phyloP scores from a whole-genome alignment of 306 rosid species.

The Cucumis cinereus region DNA sequence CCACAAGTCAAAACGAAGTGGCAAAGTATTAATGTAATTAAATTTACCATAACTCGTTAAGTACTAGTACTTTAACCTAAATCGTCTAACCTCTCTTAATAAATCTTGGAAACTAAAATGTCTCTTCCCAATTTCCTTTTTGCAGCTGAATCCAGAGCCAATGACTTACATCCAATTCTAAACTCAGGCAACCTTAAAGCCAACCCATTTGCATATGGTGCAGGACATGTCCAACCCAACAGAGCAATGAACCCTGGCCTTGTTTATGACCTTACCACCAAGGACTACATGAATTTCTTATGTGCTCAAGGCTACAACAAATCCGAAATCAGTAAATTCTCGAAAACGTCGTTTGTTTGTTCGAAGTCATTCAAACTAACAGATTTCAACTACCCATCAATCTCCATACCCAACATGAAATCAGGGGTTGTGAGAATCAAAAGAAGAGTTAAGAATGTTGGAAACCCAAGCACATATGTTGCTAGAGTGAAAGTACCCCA shows the following conservation, averaged over 20 bases:
- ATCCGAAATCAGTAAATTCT: slow-evolving; percentile 13
- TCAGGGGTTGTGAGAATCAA: slow-evolving; percentile 1
- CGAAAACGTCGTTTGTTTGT: slow-evolving; percentile 14
- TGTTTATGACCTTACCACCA: slow-evolving; percentile 31
- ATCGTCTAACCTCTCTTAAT: background rate
- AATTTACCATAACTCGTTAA: no score
- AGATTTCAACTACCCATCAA: slow-evolving; percentile 49
- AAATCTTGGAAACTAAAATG: background rate
- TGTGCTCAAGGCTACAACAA: slow-evolving; percentile 37
- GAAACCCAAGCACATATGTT: slow-evolving; percentile 18
- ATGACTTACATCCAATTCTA: background rate
- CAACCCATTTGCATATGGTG: slow-evolving; percentile 49
- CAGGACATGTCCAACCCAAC: slow-evolving; percentile 44
- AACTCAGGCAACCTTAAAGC: background rate
- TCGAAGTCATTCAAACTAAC: slow-evolving; percentile 12
- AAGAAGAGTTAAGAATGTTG: slow-evolving; percentile 41
- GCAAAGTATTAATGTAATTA: no score
- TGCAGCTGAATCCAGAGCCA: background rate
- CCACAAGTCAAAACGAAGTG: no score
- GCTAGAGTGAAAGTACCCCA: slow-evolving; percentile 9
- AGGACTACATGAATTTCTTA: slow-evolving; percentile 42
- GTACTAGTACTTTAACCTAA: no score
- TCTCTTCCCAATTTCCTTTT: background rate
- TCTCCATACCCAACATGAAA: slow-evolving; percentile 5
- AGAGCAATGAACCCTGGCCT: slow-evolving; percentile 50